Conservation (phyloP, 768 basidiomycete species). For the Hygrophoropsis aurantiaca region DNA sequence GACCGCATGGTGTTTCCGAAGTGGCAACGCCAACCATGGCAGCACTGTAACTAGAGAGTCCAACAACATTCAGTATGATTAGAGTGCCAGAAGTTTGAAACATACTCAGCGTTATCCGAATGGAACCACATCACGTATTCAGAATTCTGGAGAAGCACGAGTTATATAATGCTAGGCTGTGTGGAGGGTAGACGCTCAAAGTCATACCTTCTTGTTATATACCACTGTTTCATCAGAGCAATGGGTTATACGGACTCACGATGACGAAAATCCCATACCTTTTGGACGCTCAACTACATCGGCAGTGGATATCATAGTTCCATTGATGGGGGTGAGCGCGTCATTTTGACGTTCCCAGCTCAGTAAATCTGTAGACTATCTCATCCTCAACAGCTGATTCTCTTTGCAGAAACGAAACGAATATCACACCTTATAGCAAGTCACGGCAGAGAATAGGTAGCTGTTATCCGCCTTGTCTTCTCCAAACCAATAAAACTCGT, state of each 20-base stretch:
- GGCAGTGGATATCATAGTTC: slow-evolving; percentile 55
- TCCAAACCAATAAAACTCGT: slow-evolving; percentile 61
- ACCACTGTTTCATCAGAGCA: slow-evolving; percentile 1
- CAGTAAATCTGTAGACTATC: slow-evolving; percentile 47
- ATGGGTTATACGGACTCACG: background rate
- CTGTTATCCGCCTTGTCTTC: slow-evolving; percentile 63
- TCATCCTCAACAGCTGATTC: too few relatives aligned
- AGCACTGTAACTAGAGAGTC: slow-evolving; percentile 54
- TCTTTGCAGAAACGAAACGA: background rate
- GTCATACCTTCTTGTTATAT: background rate
- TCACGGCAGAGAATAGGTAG: slow-evolving; percentile 55
- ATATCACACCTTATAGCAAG: slow-evolving; percentile 49
- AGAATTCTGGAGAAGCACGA: slow-evolving; percentile 41
- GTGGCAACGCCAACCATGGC: slow-evolving; percentile 64
- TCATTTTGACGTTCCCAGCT: slow-evolving; percentile 60
- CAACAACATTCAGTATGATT: background rate
- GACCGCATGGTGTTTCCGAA: slow-evolving; percentile 57
- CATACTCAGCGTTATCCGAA: slow-evolving; percentile 58
- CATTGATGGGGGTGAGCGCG: slow-evolving; percentile 52
- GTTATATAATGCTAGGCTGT: slow-evolving; percentile 50
- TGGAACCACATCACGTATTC: slow-evolving; percentile 77
- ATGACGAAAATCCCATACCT: slow-evolving; percentile 31
- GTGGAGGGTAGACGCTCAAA: background rate
- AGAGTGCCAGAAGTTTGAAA: slow-evolving; percentile 8
- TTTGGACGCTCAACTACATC: slow-evolving; percentile 66